A percentile compares a stretch with the other conserved stretches of the same genome.
Evolutionary conservation across 1,284 basidiomycete species (phyloP).

Genomic region (Ustilago hordei): DNA sequence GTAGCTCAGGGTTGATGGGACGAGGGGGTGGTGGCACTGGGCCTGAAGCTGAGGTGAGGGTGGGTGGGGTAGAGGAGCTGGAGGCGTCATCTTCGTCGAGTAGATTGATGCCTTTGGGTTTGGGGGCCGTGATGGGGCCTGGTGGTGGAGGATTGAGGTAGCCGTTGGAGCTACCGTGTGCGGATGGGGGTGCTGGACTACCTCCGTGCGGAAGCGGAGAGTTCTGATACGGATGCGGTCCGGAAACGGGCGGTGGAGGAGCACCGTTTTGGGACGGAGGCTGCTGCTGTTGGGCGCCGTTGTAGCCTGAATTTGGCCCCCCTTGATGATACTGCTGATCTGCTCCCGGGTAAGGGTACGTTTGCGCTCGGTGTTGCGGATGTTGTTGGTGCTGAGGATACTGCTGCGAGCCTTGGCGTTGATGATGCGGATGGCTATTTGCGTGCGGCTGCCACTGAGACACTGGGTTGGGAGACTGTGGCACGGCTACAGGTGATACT

Average conservation of each 20-base stretch:
- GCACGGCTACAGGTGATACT: conserved; percentile 10
- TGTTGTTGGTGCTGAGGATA: conserved; percentile 18
- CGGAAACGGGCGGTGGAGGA: conserved; percentile 12
- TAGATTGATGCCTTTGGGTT: conserved; percentile 37
- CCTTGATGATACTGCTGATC: conserved; percentile 6
- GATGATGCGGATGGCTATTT: conserved; percentile 3
- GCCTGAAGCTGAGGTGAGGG: background rate
- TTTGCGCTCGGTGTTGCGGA: conserved; percentile 27
- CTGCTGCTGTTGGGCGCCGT: conserved; percentile 8
- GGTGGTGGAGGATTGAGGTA: conserved; percentile 11
- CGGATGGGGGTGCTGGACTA: background rate
- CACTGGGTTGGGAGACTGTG: conserved; percentile 6
- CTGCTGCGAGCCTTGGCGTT: conserved; percentile 13
- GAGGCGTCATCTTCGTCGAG: conserved; percentile 41
- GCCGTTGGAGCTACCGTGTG: conserved; percentile 5
- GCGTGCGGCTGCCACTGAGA: conserved; percentile 18
- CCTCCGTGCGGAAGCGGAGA: background rate
- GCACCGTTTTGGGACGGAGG: conserved; percentile 7
- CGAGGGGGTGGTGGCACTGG: conserved; percentile 80
- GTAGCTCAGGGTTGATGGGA: conserved; percentile 80
- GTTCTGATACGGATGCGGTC: conserved; percentile 14
- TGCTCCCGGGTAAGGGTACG: conserved; percentile 18
- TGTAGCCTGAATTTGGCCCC: conserved; percentile 1
- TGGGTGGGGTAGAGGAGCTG: background rate
- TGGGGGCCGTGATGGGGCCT: conserved; percentile 11